Percentiles rank a stretch among this genome's conserved stretches.
These are phyloP conservation scores for Pseudopithomyces maydicus DNA, from an alignment of 2,329 filamentous ascomycete genomes.

Conservation along the genomic window DNA sequence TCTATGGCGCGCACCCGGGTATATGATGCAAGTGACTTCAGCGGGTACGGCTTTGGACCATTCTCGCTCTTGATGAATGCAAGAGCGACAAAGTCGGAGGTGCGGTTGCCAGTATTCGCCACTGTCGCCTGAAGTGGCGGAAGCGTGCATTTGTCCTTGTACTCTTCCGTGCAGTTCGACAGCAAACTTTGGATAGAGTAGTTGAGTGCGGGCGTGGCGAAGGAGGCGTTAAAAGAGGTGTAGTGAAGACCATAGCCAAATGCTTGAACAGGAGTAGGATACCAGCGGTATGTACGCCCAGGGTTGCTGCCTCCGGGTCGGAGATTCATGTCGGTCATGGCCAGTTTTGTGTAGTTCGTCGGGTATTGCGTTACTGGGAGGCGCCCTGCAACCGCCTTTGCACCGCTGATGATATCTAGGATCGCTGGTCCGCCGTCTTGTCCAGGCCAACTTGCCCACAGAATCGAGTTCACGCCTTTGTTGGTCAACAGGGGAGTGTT, in stretches of 20 bases:
- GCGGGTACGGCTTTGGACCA: conserved; percentile 57
- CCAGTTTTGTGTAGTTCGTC: conserved; percentile 56
- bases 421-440: conserved; percentile 64
- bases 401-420: conserved; percentile 60
- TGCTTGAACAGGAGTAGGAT: conserved; percentile 52
- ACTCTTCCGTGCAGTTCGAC: background rate
- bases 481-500: conserved; percentile 55
- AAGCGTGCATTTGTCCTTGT: background rate
- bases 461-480: conserved; percentile 29
- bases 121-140: conserved; percentile 31
- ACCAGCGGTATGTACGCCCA: conserved; percentile 66
- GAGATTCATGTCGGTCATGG: conserved; percentile 63
- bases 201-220: background rate
- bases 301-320: conserved; percentile 54
- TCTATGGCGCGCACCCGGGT: conserved; percentile 50
- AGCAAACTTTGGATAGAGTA: background rate
- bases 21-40: conserved; percentile 60
- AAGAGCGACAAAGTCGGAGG: conserved; percentile 61
- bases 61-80: conserved; percentile 56
- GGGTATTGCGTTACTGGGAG: conserved; percentile 64
- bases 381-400: conserved; percentile 56
- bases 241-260: conserved; percentile 58
- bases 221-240: background rate
- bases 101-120: conserved; percentile 52
- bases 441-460: conserved; percentile 67